Base-by-base conservation (phyloP, 805 yeast species). In the Spathaspora gorwiae region DNA sequence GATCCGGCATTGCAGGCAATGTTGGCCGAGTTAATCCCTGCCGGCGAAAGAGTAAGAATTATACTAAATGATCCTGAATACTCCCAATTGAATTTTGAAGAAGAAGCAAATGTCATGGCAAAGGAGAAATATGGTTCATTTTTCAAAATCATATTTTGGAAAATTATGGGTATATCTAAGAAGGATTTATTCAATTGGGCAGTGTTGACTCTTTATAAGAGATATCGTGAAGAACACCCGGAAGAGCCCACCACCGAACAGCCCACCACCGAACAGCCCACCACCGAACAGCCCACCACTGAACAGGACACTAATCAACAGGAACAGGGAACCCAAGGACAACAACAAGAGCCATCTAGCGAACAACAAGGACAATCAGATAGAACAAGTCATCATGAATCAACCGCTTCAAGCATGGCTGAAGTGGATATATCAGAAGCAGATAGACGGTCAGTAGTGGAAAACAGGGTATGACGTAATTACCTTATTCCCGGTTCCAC, bases 111-210 rank as follows among this genome's bases (percentile, higher is more conserved):
- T 29, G 64, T 62, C 27, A 50, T 61, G 4, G 70, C 80, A 5
- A 53, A 62, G 12, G 43, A 48, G 31, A 76, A 58, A 48, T 68
- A 60, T 57, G 56, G 65, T 13, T 46, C 50, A 31, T 7, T 58
- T 40, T 49, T 67, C 52, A 60, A 65, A 59, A 54, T 52, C 48
- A 12, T 75, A 0, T 78, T 78, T 57, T 82, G 86, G 84, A 59
- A 57, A 35, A 26, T 78, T 5, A 78, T 83, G 83, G 84, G 86
- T 1, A 68, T 83, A 32, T 54, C 72, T 2, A 66, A 55, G 40
- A 52, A 58, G 7, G 80, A 82, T 48, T 52, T 83, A 43, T 73
- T 70, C 54, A 68, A 78, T 57, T 75, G 80, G 66, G 79, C 76
- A 12, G 80, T 80, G 29, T 26, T 57, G 14, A 52, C 50, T 9